Evolutionary conservation across 176 grass and related monocot species (phyloP).

Genomic region (Ensete ventricosum): DNA sequence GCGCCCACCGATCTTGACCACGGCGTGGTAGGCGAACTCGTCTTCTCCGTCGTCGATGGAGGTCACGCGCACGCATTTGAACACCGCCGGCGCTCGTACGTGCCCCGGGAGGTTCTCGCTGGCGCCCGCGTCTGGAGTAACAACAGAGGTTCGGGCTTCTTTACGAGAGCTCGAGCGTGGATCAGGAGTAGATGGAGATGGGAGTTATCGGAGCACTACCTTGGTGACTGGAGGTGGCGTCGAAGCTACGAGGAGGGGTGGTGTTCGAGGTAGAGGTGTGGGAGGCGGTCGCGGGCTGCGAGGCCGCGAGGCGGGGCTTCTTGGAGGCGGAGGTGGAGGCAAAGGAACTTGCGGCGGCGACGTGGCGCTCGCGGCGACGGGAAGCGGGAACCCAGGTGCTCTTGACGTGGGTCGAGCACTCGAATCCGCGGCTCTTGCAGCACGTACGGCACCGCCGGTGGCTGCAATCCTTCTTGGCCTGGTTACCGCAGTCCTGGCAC

Average conservation of each 20-base stretch:
- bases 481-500: slow-evolving; percentile 93
- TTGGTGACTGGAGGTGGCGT: slow-evolving; percentile 82
- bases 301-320: slow-evolving; percentile 57
- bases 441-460: slow-evolving; percentile 86
- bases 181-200: background rate
- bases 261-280: slow-evolving; percentile 82
- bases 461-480: slow-evolving; percentile 90
- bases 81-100: slow-evolving; percentile 73
- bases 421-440: slow-evolving; percentile 88
- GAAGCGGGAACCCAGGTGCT: slow-evolving; percentile 89
- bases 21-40: slow-evolving; percentile 91
- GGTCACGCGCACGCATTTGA: slow-evolving; percentile 89
- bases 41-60: slow-evolving; percentile 62
- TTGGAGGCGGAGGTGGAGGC: slow-evolving; percentile 35
- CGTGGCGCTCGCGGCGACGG: slow-evolving; percentile 56
- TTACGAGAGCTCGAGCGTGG: background rate
- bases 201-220: slow-evolving; percentile 26
- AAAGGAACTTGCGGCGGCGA: background rate
- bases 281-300: slow-evolving; percentile 43
- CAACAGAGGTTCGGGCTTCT: background rate
- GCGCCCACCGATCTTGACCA: slow-evolving; percentile 83
- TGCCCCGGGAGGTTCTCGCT: slow-evolving; percentile 66
- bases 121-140: slow-evolving; percentile 40
- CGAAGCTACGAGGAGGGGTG: slow-evolving; percentile 83
- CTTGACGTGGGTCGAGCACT: slow-evolving; percentile 72